Conservation (phyloP, 495 filamentous ascomycete genomes). For the Xylaria sp. region DNA sequence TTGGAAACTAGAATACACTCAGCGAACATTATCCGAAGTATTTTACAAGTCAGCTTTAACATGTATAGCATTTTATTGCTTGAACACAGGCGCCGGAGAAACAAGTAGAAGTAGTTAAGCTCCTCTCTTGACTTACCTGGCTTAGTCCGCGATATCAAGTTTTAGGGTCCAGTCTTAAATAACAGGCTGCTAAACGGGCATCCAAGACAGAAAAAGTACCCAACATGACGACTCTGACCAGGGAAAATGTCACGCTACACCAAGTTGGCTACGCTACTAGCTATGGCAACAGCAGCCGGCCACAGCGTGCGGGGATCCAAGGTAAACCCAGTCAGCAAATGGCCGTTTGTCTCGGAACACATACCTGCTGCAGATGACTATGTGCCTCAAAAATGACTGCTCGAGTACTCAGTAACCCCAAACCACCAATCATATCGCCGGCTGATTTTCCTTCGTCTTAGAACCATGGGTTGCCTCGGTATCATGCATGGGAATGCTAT, state of each 20-base stretch:
- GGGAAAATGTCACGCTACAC: background rate
- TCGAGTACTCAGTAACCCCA: background rate
- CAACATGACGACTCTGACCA: background rate
- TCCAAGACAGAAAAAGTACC: background rate
- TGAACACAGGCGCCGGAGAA: too few relatives aligned
- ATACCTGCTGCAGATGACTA: background rate
- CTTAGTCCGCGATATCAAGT: background rate
- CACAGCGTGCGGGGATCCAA: background rate
- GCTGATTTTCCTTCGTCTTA: too few relatives aligned
- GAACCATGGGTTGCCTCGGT: background rate
- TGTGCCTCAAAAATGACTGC: background rate
- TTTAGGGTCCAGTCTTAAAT: background rate
- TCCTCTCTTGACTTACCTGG: background rate
- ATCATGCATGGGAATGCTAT: background rate
- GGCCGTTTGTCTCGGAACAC: background rate
- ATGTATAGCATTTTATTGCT: too few relatives aligned
- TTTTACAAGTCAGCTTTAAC: background rate
- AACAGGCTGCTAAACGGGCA: background rate
- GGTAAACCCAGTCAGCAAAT: background rate
- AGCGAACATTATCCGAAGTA: background rate
- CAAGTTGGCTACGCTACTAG: background rate
- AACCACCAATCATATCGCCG: background rate
- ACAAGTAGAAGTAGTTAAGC: background rate
- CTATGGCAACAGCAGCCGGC: background rate
- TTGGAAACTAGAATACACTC: background rate